These are phyloP conservation scores for Dimargaris verticillata DNA, from an alignment of 192 early-diverging fungal species.

Conservation along the genomic window DNA sequence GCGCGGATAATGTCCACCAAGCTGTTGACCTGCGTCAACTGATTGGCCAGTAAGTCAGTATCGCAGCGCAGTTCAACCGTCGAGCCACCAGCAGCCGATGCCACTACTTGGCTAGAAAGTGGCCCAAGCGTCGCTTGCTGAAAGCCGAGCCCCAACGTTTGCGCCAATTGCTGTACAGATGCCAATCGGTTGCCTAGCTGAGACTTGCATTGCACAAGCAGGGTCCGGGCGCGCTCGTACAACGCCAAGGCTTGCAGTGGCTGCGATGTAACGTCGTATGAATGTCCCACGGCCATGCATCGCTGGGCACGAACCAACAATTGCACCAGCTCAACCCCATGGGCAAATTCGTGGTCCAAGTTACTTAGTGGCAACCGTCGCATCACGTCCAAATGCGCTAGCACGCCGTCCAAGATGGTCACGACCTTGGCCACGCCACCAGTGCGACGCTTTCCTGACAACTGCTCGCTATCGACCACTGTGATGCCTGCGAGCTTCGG, in stretches of 20 bases:
- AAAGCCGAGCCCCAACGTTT: no score
- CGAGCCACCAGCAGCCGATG: no score
- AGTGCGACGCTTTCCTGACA: slow-evolving; percentile 9
- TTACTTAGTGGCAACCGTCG: slow-evolving; percentile 34
- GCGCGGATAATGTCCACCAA: no score
- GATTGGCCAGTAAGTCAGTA: no score
- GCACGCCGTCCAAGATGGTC: slow-evolving; percentile 42
- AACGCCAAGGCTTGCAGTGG: slow-evolving; percentile 37
- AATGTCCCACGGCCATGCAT: slow-evolving; percentile 29
- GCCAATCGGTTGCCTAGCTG: no score
- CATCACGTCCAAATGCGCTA: slow-evolving; percentile 37
- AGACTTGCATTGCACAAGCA: slow-evolving; percentile 37
- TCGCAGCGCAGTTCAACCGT: no score
- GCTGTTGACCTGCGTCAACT: no score
- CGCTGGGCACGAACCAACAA: slow-evolving; percentile 14
- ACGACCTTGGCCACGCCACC: slow-evolving; percentile 36
- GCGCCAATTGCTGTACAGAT: no score
- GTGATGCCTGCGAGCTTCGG: no score
- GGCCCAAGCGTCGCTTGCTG: no score
- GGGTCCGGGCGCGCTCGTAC: slow-evolving; percentile 34
- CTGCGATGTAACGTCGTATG: slow-evolving; percentile 27
- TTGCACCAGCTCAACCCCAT: slow-evolving; percentile 23
- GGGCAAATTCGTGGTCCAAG: slow-evolving; percentile 25
- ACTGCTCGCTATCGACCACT: neutral
- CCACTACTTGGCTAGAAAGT: no score